Percentiles rank a stretch among this genome's conserved stretches.
Evolutionary conservation across 441 rosid species (phyloP).

Genomic region (Cnidoscolus chayamansa): DNA sequence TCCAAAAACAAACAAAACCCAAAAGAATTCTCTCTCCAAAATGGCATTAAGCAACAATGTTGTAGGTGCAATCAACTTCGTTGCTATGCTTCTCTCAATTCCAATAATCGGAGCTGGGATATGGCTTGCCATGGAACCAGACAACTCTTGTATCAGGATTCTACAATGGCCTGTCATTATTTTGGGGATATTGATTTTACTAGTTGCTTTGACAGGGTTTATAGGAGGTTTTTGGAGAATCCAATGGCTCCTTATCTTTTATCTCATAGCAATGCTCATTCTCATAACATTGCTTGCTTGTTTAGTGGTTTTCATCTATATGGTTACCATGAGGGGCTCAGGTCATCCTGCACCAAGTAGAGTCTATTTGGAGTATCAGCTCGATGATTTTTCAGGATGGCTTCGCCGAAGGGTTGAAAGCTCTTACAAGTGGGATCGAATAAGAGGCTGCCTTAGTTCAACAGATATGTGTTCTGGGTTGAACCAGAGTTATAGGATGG

Average conservation of each 20-base stretch:
- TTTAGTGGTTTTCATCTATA: constrained; percentile 64
- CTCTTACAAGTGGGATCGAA: constrained; percentile 81
- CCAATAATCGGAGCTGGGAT: constrained; percentile 80
- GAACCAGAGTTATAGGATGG: constrained; percentile 64
- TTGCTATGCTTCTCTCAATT: constrained; percentile 73
- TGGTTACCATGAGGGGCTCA: constrained; percentile 69
- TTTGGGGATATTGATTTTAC: constrained; percentile 61
- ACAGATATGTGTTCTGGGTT: constrained; percentile 59
- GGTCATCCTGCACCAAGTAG: constrained; percentile 70
- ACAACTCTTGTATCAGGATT: constrained; percentile 74
- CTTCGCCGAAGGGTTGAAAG: constrained; percentile 64
- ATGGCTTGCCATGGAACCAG: constrained; percentile 68
- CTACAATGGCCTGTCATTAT: constrained; percentile 87
- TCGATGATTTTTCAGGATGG: constrained; percentile 72
- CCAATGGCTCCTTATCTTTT: constrained; percentile 61
- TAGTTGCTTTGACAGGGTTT: constrained; percentile 68
- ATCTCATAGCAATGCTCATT: constrained; percentile 68
- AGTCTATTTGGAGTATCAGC: constrained; percentile 67
- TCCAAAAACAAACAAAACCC: constrained; percentile 12
- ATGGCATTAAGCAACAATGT: constrained; percentile 93
- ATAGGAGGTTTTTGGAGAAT: constrained; percentile 83
- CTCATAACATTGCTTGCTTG: constrained; percentile 55
- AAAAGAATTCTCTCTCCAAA: neutral
- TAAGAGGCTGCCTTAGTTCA: constrained; percentile 60
- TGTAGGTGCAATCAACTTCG: constrained; percentile 81